phyloP scores from a whole-genome alignment of 2,329 filamentous ascomycete species.

The Venturia aucupariae region DNA sequence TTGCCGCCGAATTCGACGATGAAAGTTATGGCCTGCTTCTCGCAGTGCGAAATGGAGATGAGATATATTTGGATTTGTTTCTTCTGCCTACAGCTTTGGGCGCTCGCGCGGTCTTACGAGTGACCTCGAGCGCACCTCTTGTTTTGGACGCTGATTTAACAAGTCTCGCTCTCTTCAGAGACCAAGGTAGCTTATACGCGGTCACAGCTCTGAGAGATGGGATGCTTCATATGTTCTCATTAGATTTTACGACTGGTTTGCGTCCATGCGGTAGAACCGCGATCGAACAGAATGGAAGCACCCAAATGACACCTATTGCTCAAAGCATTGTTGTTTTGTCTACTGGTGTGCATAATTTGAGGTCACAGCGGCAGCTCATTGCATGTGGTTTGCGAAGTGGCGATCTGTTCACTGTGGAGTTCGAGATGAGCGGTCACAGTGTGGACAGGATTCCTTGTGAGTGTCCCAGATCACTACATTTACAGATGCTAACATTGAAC shows the following conservation, averaged over 20 bases:
- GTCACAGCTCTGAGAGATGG: constrained; percentile 7
- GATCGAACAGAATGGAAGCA: not conserved
- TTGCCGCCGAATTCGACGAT: constrained; percentile 2
- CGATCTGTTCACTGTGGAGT: constrained; percentile 17
- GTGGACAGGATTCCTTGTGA: not conserved
- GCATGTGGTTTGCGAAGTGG: constrained; percentile 31
- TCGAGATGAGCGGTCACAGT: constrained; percentile 3
- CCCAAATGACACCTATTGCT: constrained; percentile 19
- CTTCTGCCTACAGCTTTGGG: not conserved
- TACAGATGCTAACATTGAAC: not conserved
- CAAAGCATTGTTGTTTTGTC: constrained; percentile 10
- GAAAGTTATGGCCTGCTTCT: not conserved
- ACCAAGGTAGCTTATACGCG: not conserved
- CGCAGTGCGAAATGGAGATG: not conserved
- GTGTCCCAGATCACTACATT: not conserved
- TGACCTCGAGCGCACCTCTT: not conserved
- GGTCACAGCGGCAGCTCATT: constrained; percentile 17
- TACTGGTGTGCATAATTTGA: not conserved
- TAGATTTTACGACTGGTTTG: constrained; percentile 20
- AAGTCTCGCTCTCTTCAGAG: not conserved
- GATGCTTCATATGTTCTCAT: constrained; percentile 3
- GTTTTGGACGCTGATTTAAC: constrained; percentile 1
- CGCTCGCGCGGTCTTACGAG: not conserved
- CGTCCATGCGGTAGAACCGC: constrained; percentile 20
- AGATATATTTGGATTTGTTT: not conserved